Evolutionary conservation across 176 grass and related monocot genomes (phyloP).

Genomic region (Musa acuminata): DNA sequence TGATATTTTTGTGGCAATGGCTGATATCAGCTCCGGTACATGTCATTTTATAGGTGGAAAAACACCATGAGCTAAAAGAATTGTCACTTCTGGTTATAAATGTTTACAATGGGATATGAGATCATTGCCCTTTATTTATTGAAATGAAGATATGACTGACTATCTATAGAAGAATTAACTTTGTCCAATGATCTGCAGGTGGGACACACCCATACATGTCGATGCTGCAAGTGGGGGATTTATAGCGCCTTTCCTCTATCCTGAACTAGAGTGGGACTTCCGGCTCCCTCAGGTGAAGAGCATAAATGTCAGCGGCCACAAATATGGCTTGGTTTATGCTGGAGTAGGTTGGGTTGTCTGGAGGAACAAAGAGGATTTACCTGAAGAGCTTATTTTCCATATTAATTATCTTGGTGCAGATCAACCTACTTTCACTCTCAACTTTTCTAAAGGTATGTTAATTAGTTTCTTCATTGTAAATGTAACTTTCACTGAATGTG

Average conservation of each 20-base stretch:
- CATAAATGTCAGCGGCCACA: conserved; percentile 95
- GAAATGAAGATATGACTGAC: too few species aligned
- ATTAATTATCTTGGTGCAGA: conserved; percentile 97
- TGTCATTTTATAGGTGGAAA: too few species aligned
- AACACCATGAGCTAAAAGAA: too few species aligned
- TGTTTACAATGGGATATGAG: too few species aligned
- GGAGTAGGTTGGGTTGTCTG: conserved; percentile 83
- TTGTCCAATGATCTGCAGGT: conserved; percentile 17
- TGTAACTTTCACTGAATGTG: too few species aligned
- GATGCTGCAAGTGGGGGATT: conserved; percentile 84
- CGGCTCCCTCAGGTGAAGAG: conserved; percentile 71
- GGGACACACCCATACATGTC: conserved; percentile 80
- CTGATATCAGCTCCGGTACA: too few species aligned
- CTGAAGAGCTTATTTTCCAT: conserved; percentile 89
- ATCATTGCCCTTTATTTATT: too few species aligned
- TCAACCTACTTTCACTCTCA: conserved; percentile 91
- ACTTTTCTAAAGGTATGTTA: conserved; percentile 76
- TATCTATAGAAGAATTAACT: not conserved
- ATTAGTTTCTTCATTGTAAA: too few species aligned
- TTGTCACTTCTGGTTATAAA: too few species aligned
- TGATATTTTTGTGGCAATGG: too few species aligned
- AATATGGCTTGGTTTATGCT: conserved; percentile 87
- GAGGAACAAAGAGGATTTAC: conserved; percentile 57
- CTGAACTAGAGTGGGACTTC: conserved; percentile 85
- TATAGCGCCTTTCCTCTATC: conserved; percentile 81